These are phyloP conservation scores for Yamadazyma jaroonii DNA, from an alignment of 1,139 yeast species.

Conservation along the genomic window DNA sequence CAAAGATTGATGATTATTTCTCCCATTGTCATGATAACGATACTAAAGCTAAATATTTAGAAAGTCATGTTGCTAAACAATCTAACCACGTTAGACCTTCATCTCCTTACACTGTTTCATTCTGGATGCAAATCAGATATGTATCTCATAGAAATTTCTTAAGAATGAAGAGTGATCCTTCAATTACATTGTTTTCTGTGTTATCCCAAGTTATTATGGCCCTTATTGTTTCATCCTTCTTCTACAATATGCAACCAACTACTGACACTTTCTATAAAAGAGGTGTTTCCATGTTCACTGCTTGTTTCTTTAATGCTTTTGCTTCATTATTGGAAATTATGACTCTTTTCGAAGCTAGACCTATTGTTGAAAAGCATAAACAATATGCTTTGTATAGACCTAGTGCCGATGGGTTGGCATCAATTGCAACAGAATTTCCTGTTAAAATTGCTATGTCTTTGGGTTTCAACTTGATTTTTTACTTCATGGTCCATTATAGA, in stretches of 20 bases:
- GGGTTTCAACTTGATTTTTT: constrained; percentile 45
- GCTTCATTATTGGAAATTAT: constrained; percentile 70
- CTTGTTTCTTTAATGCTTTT: constrained; percentile 76
- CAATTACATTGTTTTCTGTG: constrained; percentile 56
- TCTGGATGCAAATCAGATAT: constrained; percentile 59
- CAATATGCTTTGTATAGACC: constrained; percentile 64
- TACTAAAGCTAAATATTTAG: constrained; percentile 24
- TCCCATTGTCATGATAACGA: constrained; percentile 15
- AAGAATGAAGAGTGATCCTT: constrained; percentile 63
- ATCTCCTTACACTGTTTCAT: constrained; percentile 67
- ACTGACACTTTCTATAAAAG: constrained; percentile 59
- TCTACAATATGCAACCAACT: constrained; percentile 51
- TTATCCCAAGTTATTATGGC: constrained; percentile 67
- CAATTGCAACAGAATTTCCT: constrained; percentile 56
- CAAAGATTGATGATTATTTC: constrained; percentile 32
- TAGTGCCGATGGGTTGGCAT: constrained; percentile 60
- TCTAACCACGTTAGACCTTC: constrained; percentile 48
- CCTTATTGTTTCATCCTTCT: constrained; percentile 68
- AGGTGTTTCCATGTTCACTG: constrained; percentile 71
- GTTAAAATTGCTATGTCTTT: constrained; percentile 45
- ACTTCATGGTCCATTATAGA: constrained; percentile 55
- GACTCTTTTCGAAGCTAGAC: constrained; percentile 64
- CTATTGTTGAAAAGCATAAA: constrained; percentile 76
- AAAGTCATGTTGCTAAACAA: constrained; percentile 56
- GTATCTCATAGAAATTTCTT: constrained; percentile 58